Conservation (phyloP, 164 flowering plant genomes). For the Kalanchoe fedtschenkoi region DNA sequence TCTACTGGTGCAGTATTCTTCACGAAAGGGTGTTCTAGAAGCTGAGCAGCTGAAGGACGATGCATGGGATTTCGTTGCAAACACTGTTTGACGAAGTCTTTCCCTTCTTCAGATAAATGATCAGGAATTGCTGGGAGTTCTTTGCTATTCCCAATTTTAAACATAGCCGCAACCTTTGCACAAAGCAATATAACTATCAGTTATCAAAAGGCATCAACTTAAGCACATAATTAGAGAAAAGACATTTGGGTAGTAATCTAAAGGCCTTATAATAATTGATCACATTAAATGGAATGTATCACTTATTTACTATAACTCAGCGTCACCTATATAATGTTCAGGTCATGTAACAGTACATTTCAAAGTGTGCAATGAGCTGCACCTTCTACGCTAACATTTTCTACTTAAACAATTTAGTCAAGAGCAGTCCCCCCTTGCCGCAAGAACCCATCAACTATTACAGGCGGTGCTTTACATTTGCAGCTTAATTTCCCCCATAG, state of each 20-base stretch:
- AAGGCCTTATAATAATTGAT: too few species aligned
- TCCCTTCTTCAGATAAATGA: constrained; percentile 78
- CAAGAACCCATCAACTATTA: too few species aligned
- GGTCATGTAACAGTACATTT: too few species aligned
- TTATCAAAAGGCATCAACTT: background rate
- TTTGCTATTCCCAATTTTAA: constrained; percentile 89
- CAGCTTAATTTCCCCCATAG: too few species aligned
- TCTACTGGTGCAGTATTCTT: constrained; percentile 60
- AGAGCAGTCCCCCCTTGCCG: too few species aligned
- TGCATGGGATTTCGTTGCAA: constrained; percentile 65
- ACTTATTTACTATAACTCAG: too few species aligned
- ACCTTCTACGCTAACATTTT: too few species aligned
- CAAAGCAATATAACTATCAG: constrained; percentile 7
- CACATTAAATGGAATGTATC: too few species aligned
- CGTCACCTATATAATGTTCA: too few species aligned
- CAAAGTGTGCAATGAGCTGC: too few species aligned
- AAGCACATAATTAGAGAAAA: background rate
- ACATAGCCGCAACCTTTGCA: constrained; percentile 41
- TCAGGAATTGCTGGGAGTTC: constrained; percentile 92
- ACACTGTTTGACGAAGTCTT: constrained; percentile 69
- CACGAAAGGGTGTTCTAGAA: constrained; percentile 86
- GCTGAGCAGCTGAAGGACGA: constrained; percentile 79
- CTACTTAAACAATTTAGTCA: too few species aligned
- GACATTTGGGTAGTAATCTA: background rate
- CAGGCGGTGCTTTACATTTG: too few species aligned